Base-by-base conservation (phyloP, 2,329 filamentous ascomycete genomes). In the Verticillium klebahnii region DNA sequence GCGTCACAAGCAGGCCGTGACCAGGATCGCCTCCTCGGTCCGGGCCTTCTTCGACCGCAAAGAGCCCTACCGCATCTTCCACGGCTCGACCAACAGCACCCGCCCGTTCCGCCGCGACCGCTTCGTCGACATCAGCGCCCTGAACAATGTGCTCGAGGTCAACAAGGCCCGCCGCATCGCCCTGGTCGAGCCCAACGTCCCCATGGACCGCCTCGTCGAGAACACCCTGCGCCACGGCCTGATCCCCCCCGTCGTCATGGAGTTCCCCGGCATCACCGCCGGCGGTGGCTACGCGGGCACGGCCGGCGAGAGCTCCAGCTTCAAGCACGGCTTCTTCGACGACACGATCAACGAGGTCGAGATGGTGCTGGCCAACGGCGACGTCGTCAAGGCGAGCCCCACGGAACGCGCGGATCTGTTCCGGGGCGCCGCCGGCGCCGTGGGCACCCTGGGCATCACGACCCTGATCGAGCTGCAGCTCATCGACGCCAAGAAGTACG, bases 21-120 rank as follows among this genome's bases (percentile, higher is more conserved):
- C 74, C 62, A 73, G 75, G 39, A 81, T 85, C 64, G 77, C 83
- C 55, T 66, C 76, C 31, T 73, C 80, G 6, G 80, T 84, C 58
- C 77, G 78, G 62, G 68, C 74, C 69, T 80, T 80, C 72, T 84
- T 80, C 70, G 75, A 78, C 63, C 72, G 76, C 57, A 72, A 74
- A 57, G 75, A 80, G 70, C 84, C 88, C 25, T 93, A 90, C 78
- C 85, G 90, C 65, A 91, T 93, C 77, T 87, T 83, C 73, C 90
- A 93, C 78, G 90, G 90, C 68, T 88, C 86, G 50, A 92, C 90
- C 60, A 93, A 93, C 78, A 89, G 85, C 70, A 93, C 90, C 56
- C 86, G 83, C 5, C 82, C 82, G 75, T 63, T 83, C 75, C 68
- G 77, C 68, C 67, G 68, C 63, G 71, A 68, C 65, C 76, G 73